Evolutionary conservation across 2,329 filamentous ascomycete species (phyloP).

Genomic region (Paracamarosporium sp.): DNA sequence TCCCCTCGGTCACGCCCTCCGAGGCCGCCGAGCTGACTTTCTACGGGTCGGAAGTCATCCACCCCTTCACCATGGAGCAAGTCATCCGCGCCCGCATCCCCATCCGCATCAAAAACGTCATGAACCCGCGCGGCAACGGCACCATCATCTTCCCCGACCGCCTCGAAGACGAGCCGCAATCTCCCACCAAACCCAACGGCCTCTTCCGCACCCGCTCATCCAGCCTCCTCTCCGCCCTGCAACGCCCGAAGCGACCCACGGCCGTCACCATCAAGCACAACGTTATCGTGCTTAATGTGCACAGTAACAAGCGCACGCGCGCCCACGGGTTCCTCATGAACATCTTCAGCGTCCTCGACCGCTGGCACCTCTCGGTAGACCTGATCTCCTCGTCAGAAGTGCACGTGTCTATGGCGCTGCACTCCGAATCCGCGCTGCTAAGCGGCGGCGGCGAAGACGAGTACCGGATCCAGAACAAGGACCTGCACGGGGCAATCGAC

Average conservation of each 20-base stretch:
- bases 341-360: constrained; percentile 90
- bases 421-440: constrained; percentile 71
- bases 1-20: constrained; percentile 86
- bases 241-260: constrained; percentile 57
- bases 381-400: constrained; percentile 97
- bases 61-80: constrained; percentile 99
- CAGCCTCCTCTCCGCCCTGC: constrained; percentile 54
- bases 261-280: constrained; percentile 96
- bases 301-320: constrained; percentile 95
- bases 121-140: constrained; percentile 79
- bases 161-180: constrained; percentile 59
- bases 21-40: constrained; percentile 93
- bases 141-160: constrained; percentile 84
- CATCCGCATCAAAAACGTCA: constrained; percentile 91
- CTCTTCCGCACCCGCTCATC: constrained; percentile 56
- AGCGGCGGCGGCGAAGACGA: constrained; percentile 55
- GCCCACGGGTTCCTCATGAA: constrained; percentile 95
- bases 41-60: constrained; percentile 85
- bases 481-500: constrained; percentile 61
- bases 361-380: constrained; percentile 87
- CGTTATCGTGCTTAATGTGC: constrained; percentile 96
- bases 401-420: constrained; percentile 95
- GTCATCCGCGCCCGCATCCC: constrained; percentile 77
- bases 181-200: constrained; percentile 65
- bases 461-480: constrained; percentile 54